Evolutionary conservation across 139 green algal genomes (phyloP).

Genomic region (Chlamydomonas sp.): DNA sequence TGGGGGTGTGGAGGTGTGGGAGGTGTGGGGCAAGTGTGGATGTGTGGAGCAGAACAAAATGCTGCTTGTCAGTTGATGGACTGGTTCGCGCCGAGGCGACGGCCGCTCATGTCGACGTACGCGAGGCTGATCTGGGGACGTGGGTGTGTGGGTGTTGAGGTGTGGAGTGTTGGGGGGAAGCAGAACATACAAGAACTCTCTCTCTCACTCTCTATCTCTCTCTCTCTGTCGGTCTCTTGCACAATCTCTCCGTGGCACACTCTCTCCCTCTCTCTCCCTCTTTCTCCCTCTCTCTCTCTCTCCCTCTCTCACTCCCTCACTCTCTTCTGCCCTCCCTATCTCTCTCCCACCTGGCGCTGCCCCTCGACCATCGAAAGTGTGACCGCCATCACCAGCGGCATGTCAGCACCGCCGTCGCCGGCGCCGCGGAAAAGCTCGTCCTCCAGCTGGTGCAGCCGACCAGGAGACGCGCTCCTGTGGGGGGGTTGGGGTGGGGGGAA

Average conservation of each 20-base stretch:
- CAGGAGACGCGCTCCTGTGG: constrained; percentile 52
- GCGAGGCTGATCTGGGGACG: constrained; percentile 72
- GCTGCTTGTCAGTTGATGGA: constrained; percentile 76
- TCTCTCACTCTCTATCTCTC: no score
- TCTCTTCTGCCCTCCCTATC: not conserved
- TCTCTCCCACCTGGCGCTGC: not conserved
- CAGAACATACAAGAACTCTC: constrained; percentile 2
- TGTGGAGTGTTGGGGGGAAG: not conserved
- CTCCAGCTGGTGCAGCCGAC: constrained; percentile 72
- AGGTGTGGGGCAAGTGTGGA: not conserved
- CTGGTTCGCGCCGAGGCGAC: constrained; percentile 61
- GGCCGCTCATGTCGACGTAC: constrained; percentile 54
- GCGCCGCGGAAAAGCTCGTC: constrained; percentile 71
- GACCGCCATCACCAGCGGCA: constrained; percentile 57
- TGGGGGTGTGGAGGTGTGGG: not conserved
- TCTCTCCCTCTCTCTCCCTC: no score
- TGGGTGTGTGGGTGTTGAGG: no score
- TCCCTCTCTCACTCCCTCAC: not conserved
- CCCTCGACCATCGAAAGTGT: constrained; percentile 4
- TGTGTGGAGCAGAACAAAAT: not conserved
- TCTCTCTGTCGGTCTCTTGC: no score
- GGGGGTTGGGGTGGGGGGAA: no score
- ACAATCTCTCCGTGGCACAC: no score
- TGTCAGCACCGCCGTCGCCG: constrained; percentile 55
- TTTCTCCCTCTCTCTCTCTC: no score